These are phyloP conservation scores for Chalciporus pseudorubinellus DNA, from an alignment of 768 basidiomycete species.

Conservation along the genomic window DNA sequence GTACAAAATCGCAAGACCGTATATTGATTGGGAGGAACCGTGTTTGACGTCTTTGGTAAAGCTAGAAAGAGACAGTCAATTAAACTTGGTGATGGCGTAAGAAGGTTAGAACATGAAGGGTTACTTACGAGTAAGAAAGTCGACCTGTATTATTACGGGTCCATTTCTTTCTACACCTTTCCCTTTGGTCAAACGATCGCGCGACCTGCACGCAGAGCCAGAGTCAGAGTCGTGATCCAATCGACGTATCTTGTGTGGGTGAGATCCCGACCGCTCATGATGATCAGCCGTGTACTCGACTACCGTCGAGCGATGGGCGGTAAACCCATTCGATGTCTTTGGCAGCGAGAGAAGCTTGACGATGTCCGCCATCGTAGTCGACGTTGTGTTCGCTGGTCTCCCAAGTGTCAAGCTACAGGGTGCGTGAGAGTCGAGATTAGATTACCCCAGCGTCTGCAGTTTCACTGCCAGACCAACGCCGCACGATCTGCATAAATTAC, in stretches of 20 bases:
- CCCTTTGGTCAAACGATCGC: constrained; percentile 23
- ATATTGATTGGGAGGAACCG: constrained; percentile 19
- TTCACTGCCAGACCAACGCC: too few relatives aligned
- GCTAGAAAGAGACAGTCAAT: too few relatives aligned
- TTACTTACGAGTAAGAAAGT: constrained; percentile 40
- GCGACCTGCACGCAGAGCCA: constrained; percentile 60
- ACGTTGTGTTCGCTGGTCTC: too few relatives aligned
- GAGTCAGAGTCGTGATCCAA: constrained; percentile 66
- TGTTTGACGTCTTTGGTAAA: constrained; percentile 12
- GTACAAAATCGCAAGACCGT: constrained; percentile 37
- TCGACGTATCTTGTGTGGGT: constrained; percentile 67
- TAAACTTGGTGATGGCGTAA: too few relatives aligned
- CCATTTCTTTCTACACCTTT: constrained; percentile 29
- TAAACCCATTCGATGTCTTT: constrained; percentile 50
- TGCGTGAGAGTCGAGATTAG: not conserved
- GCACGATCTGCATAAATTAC: too few relatives aligned
- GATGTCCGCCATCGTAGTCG: constrained; percentile 35
- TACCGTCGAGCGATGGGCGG: constrained; percentile 38
- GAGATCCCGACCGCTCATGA: constrained; percentile 49
- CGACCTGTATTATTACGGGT: constrained; percentile 47
- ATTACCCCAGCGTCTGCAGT: too few relatives aligned
- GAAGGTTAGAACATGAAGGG: too few relatives aligned
- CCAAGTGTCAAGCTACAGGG: too few relatives aligned
- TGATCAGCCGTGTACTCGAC: constrained; percentile 30
- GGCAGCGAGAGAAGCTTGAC: constrained; percentile 47